A percentile compares a stretch with the other conserved stretches of the same genome.
Evolutionary conservation across 805 yeast genomes (phyloP).

Genomic region (Grigorovia humatica): DNA sequence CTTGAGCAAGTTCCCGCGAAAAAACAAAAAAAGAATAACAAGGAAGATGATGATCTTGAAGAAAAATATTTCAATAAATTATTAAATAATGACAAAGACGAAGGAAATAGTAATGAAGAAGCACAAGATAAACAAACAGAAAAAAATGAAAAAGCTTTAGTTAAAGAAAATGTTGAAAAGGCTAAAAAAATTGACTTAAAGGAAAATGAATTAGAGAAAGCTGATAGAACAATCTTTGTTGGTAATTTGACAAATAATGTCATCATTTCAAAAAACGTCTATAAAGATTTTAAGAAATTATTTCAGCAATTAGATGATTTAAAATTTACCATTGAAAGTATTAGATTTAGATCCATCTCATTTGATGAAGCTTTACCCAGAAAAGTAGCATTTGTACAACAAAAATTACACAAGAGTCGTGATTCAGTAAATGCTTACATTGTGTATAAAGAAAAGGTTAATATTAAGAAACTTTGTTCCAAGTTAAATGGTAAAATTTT

Average conservation of each 20-base stretch:
- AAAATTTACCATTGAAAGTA: constrained; percentile 44
- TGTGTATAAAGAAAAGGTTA: constrained; percentile 53
- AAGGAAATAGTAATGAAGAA: constrained; percentile 22
- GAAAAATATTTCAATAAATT: constrained; percentile 42
- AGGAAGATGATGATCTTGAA: constrained; percentile 35
- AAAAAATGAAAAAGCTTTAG: constrained; percentile 8
- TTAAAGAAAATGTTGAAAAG: constrained; percentile 20
- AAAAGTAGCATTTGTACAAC: constrained; percentile 79
- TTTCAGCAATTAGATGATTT: constrained; percentile 32
- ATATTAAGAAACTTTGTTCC: constrained; percentile 28
- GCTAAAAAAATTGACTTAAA: constrained; percentile 49
- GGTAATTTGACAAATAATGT: constrained; percentile 70
- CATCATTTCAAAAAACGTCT: constrained; percentile 49
- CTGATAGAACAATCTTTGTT: constrained; percentile 75
- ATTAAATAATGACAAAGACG: constrained; percentile 20
- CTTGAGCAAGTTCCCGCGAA: background rate
- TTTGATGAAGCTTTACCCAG: constrained; percentile 82
- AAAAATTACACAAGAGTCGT: constrained; percentile 63
- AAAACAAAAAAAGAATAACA: constrained; percentile 4
- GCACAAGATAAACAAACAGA: constrained; percentile 9
- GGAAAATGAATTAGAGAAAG: constrained; percentile 67
- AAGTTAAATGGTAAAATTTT: constrained; percentile 59
- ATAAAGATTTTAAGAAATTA: constrained; percentile 55
- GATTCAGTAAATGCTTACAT: constrained; percentile 83
- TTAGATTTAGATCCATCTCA: constrained; percentile 87